A percentile compares a stretch with the other conserved stretches of the same genome.
Conservation (phyloP, 2,329 filamentous ascomycete genomes). For the Zymoseptoria tritici region DNA sequence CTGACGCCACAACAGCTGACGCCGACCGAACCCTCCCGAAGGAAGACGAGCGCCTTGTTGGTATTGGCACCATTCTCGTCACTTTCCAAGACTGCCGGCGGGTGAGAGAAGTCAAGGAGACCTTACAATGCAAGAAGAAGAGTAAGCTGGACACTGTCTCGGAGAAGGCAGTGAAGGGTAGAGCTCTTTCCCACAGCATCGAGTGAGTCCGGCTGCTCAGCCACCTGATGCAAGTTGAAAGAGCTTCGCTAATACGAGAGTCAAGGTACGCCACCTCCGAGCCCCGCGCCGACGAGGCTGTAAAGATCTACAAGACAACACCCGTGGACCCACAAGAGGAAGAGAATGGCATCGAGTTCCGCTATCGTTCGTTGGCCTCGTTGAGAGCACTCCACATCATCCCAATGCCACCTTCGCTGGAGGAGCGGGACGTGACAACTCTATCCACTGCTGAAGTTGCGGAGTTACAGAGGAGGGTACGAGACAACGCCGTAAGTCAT, state of each 20-base stretch:
- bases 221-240: neutral
- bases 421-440: neutral
- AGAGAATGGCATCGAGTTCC: neutral
- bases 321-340: neutral
- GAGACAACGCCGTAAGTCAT: neutral
- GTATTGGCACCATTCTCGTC: slow-evolving; percentile 11
- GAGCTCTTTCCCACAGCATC: slow-evolving; percentile 13
- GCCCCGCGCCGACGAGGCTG: neutral
- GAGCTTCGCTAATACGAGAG: neutral
- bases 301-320: neutral
- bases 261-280: neutral
- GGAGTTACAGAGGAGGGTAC: neutral
- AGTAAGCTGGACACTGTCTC: slow-evolving; percentile 2
- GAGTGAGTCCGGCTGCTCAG: neutral
- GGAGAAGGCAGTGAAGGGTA: slow-evolving; percentile 18
- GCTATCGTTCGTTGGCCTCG: neutral
- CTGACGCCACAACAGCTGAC: neutral
- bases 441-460: neutral
- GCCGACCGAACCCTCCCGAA: neutral
- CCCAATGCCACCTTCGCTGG: neutral
- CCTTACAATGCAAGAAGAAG: neutral
- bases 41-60: neutral
- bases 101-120: neutral
- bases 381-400: neutral
- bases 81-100: neutral